Base-by-base conservation (phyloP, 1,284 basidiomycete genomes). In the Tilletia caries region DNA sequence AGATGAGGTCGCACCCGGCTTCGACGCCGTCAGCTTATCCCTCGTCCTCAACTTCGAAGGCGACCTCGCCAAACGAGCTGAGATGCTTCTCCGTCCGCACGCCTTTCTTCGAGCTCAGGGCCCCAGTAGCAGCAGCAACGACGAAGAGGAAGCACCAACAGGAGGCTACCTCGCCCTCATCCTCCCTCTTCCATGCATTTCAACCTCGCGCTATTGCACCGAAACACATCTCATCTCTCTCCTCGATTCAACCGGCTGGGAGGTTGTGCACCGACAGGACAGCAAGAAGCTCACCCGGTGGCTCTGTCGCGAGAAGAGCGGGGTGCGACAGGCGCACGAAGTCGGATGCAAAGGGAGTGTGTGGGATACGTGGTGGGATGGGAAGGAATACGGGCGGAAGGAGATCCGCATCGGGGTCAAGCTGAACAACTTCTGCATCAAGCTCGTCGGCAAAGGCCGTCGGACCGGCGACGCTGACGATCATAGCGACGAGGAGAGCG, bases 1-100 rank as follows among this genome's bases (percentile, higher is more conserved):
- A 23, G 18, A 70, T 70, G 2, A 54, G 34, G 74, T 75, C 1
- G 66, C 70, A 3, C 68, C 73, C 15, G 72, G 74, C 41, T 85
- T 75, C 68, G 83, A 85, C 70, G 75, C 85, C 58, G 82, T 85
- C 25, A 76, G 76, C 3, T 75, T 85, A 18, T 83, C 80, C 46
- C 77, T 85, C 25, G 85, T 85, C 23, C 69, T 85, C 73, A 85
- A 85, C 73, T 85, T 84, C 72, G 82, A 83, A 18, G 85, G 85
- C 23, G 79, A 81, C 50, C 70, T 85, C 1, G 64, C 71, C 15
- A 76, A 82, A 65, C 73, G 84, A 18, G 81, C 83, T 74, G 48
- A 46, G 8, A 80, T 80, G 75, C 73, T 82, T 1, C 48, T 76
- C 12, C 79, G 79, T 60, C 76, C 79, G 10, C 80, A 82, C 73